Conservation (phyloP, 192 early-diverging fungal species). For the Umbelopsis vinacea region DNA sequence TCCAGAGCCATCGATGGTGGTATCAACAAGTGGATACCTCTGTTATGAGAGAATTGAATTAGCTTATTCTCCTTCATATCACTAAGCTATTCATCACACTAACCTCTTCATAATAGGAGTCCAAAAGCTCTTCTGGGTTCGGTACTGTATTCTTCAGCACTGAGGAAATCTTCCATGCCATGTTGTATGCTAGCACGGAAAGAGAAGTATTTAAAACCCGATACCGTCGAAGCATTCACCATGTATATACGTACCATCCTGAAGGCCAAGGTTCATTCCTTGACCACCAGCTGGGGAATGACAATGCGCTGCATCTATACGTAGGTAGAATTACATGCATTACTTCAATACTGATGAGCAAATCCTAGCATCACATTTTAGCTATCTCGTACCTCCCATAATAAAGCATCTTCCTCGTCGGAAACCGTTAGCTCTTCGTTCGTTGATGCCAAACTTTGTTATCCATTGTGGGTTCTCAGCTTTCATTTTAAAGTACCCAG, state of each 20-base stretch:
- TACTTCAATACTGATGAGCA: not conserved
- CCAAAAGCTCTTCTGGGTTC: conserved; percentile 35
- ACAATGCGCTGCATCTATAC: conserved; percentile 42
- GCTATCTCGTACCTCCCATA: conserved; percentile 30
- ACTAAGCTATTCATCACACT: no score
- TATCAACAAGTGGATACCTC: conserved; percentile 7
- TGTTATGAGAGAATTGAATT: not conserved
- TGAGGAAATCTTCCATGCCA: conserved; percentile 54
- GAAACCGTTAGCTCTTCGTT: conserved; percentile 39
- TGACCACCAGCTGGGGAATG: conserved; percentile 43
- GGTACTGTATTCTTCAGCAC: conserved; percentile 36
- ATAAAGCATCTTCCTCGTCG: conserved; percentile 36
- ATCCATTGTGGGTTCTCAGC: conserved; percentile 25
- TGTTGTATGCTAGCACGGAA: conserved; percentile 37
- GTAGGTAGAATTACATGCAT: not conserved
- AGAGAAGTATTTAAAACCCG: not conserved
- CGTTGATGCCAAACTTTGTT: conserved; percentile 37
- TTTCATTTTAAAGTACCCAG: not conserved
- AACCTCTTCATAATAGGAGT: conserved; percentile 45
- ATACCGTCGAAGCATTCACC: not conserved
- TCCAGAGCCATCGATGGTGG: conserved; percentile 12
- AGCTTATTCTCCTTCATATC: no score
- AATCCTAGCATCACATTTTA: not conserved
- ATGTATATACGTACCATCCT: conserved; percentile 41
- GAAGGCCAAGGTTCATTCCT: conserved; percentile 51